Base-by-base conservation (phyloP, 1,284 basidiomycete species). In the Caloboletus firmus region DNA sequence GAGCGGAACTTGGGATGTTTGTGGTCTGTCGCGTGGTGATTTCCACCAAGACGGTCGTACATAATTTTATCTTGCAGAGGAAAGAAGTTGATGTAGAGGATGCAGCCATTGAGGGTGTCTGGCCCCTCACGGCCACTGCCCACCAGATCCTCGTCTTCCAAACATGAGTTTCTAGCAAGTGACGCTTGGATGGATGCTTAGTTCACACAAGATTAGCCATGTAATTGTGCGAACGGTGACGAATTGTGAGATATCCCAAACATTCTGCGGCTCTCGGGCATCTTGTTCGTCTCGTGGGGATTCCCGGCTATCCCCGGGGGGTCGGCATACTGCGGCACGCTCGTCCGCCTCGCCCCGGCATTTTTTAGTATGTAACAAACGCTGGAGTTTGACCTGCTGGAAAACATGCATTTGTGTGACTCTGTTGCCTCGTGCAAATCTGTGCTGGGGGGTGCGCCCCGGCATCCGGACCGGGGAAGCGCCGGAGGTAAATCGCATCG, bases 141-240 rank as follows among this genome's bases (percentile, higher is more conserved):
- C 67, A 69, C 49, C 66, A 71, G 57, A 70, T 69, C 48, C 61
- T 70, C 37, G 56, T 72, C 46, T 69, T 72, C 42, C 43, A 49
- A 24, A 22, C 52, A 43, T 59, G 62, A 53, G 36, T 52, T 24
- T 44, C 37, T 35, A 36, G 31, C 8, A 11, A 15, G 10, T 35
- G 39, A 18, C 18, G 17, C 24, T 30, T 32, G 52, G 39, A 20
- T 20, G 42, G 5, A 18, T 31, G 20, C 12, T 10, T 15, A 31
- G 35, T 56, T 41, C 10, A 41, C 20, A 44, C 51, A 31, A 2
- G 34, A 36, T 51, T 22, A 28, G 31, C 31, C 24, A 40, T 26
- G 18, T 58, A 24, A 12, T 30, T 18, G 43, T 40, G 36, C 35
- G 26, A 39, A 43, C 20, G 20, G 9, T 35, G 34, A 17, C 17